Evolutionary conservation across 495 filamentous ascomycete genomes (phyloP), one percentile per base, ranked within the genome.

Genomic region (Rostrohypoxylon terebratum): DNA sequence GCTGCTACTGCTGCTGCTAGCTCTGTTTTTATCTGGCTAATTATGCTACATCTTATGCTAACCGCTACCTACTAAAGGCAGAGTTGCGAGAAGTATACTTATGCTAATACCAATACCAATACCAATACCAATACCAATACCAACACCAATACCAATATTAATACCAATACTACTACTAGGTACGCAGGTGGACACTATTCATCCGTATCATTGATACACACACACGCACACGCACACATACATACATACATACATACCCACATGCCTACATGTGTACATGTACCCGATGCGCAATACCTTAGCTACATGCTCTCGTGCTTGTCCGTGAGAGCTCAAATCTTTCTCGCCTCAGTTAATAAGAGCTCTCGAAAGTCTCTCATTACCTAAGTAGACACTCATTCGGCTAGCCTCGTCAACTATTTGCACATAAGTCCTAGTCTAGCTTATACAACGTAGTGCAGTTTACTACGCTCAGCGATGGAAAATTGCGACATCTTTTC

Each of bases 401-500:
- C 31, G 63, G 63, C 62, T 55, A 71, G 63, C 36, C 23, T 20
- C 36, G 31, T 45, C 47, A 60, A 60, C 54, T 20, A 5, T 28
- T 14, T 53, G 4, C 23, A 0, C 44, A 3, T 42, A 40, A 36
- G 53, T 72, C 40, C 58, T 47, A 47, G 61, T 34, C 59, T 57
- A 42, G 61, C 44, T 59, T 66, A 73, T 68, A 69, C 60, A 66
- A 64, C 55, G 57, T 61, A 36, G 66, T 63, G 65, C 58, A 63
- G 62, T 64, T 31, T 51, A 65, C 47, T 69, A 73, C 48, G 40
- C 60, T 42, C n/a, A 54, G 21, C 59, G 45, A 45, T 45, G 58
- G 6, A 59, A 59, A 67, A 53, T 74, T 62, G 44, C 66, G 63
- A 66, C 71, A 60, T 70, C 62, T 70, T 64, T 44, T 36, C 51